Conservation (phyloP, 176 grass and related monocot genomes). For the Metroxylon sagu region DNA sequence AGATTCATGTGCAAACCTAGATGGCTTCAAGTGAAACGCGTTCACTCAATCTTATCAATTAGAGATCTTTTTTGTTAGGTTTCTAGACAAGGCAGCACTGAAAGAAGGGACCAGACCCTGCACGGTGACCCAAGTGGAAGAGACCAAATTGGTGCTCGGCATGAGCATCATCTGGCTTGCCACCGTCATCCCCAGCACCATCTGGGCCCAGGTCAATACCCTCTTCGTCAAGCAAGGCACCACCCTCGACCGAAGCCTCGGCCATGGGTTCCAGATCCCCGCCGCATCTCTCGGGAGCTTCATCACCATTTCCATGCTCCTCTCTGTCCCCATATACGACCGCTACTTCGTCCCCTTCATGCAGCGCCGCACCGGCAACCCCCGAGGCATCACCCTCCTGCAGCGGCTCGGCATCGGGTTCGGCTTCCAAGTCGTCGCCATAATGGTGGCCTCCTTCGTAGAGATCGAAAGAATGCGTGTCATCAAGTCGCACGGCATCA, state of each 20-base stretch:
- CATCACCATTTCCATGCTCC: constrained; percentile 48
- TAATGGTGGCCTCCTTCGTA: constrained; percentile 36
- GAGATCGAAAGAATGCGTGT: constrained; percentile 42
- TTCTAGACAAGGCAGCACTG: constrained; percentile 1
- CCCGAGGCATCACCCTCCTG: constrained; percentile 66
- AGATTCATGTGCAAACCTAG: too few species aligned
- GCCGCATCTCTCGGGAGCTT: constrained; percentile 51
- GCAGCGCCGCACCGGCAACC: constrained; percentile 42
- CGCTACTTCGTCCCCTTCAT: constrained; percentile 52
- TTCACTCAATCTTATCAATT: too few species aligned
- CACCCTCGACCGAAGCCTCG: constrained; percentile 2
- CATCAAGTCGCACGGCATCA: neutral
- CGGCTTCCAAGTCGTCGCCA: constrained; percentile 30
- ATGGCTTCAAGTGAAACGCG: too few species aligned
- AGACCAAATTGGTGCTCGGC: neutral
- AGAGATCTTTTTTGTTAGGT: neutral
- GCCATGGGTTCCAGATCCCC: constrained; percentile 33
- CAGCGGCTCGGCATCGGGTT: constrained; percentile 61
- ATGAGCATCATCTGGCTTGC: neutral
- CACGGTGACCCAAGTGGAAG: constrained; percentile 10
- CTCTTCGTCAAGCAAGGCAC: constrained; percentile 14
- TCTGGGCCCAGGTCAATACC: neutral
- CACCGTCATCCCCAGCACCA: constrained; percentile 7
- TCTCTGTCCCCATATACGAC: constrained; percentile 59
- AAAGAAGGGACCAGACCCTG: neutral